Evolutionary conservation across 352 stramenopile genomes (phyloP), one percentile per base, ranked within the genome.

Genomic region (Nothophytophthora sp.): DNA sequence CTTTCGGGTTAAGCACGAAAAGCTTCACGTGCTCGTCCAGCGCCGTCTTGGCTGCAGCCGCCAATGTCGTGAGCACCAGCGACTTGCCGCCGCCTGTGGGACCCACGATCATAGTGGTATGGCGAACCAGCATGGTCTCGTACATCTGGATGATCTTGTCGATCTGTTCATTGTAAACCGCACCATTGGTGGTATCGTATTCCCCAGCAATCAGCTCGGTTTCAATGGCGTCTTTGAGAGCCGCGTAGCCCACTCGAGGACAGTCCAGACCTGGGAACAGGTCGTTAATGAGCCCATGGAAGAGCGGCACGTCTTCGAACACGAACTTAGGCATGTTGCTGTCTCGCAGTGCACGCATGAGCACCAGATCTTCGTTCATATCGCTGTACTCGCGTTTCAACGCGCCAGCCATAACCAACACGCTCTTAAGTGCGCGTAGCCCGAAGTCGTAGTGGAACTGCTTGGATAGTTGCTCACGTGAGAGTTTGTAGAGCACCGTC

Each of bases 111-210:
- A 98, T 98, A 0, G 88, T 98, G 7, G 92, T 98, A 71, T 98
- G 94, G 2, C 95, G 83, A 25, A 98, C 92, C 4, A 98, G 73
- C 89, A 98, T 96, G 0, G 90, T 98, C 69, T 98, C 93, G 64
- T 98, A 98, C 89, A 98, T 97, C 45, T 98, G 95, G 27, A 98
- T 97, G 43, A 96, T 93, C 65, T 98, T 98, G 62, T 98, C 94
- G n/a, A 98, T 90, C 57, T 97, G 89, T 11, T 96, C 83, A 20
- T 86, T 81, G 64, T 92, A 91, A 4, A 92, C 86, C 1, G 60
- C 41, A 0, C 73, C 35, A 30, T 97, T 82, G 5, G 54, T 77
- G 13, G 69, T 96, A 34, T 78, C 87, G 48, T 92, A 98, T 34
- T 93, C 87, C 9, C 86, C 76, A 10, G 68, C 62, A 20, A 92